Conservation (phyloP, 2,329 filamentous ascomycete genomes). For the Metarhizium humberi region DNA sequence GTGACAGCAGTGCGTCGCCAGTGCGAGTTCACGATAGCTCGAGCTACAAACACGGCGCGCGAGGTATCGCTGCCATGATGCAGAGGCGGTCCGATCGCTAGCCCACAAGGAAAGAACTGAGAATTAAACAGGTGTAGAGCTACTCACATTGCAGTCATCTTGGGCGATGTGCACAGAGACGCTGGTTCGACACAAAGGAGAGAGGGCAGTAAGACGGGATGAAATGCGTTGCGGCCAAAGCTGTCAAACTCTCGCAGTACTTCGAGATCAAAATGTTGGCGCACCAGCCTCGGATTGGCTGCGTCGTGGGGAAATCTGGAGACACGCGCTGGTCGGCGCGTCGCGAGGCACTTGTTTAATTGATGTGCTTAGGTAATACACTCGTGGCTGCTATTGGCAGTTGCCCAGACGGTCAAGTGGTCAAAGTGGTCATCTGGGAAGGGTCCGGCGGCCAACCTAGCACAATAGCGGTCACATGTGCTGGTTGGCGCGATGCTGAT, state of each 20-base stretch:
- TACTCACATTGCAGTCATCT: constrained; percentile 31
- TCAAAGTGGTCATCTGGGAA: too few species aligned
- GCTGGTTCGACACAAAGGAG: neutral
- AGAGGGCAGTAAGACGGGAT: neutral
- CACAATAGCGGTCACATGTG: too few species aligned
- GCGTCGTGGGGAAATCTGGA: neutral
- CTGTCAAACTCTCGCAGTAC: neutral
- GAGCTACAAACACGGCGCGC: neutral
- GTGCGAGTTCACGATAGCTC: neutral
- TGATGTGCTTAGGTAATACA: constrained; percentile 2
- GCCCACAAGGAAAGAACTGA: neutral
- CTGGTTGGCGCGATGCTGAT: too few species aligned
- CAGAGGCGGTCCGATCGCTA: neutral
- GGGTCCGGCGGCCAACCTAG: too few species aligned
- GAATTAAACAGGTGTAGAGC: neutral
- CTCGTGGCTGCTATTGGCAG: too few species aligned
- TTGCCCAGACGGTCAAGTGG: too few species aligned
- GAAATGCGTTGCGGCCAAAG: neutral
- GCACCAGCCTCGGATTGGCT: neutral
- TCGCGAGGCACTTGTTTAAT: neutral
- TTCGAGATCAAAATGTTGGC: neutral
- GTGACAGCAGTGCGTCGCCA: neutral
- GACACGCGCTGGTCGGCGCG: constrained; percentile 1
- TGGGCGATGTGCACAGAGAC: constrained; percentile 6
- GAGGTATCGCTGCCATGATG: neutral